A percentile compares a stretch with the other conserved stretches of the same genome.
Evolutionary conservation across 768 basidiomycete species (phyloP).

Genomic region (Mycena chlorophos): DNA sequence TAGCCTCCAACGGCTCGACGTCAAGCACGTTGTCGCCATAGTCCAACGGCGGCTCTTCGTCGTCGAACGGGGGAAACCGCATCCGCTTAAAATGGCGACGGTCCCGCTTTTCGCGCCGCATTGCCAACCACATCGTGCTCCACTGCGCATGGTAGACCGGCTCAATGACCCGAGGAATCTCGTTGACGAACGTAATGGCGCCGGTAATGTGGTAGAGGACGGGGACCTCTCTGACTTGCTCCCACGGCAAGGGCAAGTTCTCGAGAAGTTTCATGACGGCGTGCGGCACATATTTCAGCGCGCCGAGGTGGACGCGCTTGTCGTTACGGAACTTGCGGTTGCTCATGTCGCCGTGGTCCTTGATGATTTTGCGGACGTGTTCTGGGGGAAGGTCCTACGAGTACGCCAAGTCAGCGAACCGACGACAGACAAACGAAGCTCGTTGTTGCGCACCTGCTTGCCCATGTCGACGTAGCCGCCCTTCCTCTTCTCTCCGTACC

Average conservation of each 20-base stretch:
- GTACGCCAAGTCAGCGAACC: no score
- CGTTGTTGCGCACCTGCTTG: conserved; percentile 68
- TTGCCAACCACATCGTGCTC: conserved; percentile 99
- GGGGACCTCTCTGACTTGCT: conserved; percentile 98
- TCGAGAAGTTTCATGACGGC: conserved; percentile 99
- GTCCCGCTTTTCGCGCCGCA: conserved; percentile 98
- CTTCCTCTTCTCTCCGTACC: conserved; percentile 89
- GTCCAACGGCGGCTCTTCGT: conserved; percentile 97
- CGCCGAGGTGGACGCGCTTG: conserved; percentile 98
- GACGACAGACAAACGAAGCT: no score
- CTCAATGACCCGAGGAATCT: conserved; percentile 94
- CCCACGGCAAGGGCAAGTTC: conserved; percentile 97
- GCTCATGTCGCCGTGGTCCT: conserved; percentile 99
- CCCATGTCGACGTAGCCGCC: conserved; percentile 91
- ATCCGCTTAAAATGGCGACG: conserved; percentile 99
- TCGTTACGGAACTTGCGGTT: conserved; percentile 99
- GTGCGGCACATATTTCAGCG: conserved; percentile 97
- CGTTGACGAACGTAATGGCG: conserved; percentile 99
- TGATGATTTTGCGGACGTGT: conserved; percentile 98
- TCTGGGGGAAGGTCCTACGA: conserved; percentile 92
- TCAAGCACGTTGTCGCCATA: conserved; percentile 99
- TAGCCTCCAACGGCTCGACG: conserved; percentile 96
- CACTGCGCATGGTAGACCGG: conserved; percentile 99
- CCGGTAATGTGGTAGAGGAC: conserved; percentile 99
- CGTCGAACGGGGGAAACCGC: conserved; percentile 99